Conservation (phyloP, 2,329 filamentous ascomycete species). For the Verticillium nubilum region DNA sequence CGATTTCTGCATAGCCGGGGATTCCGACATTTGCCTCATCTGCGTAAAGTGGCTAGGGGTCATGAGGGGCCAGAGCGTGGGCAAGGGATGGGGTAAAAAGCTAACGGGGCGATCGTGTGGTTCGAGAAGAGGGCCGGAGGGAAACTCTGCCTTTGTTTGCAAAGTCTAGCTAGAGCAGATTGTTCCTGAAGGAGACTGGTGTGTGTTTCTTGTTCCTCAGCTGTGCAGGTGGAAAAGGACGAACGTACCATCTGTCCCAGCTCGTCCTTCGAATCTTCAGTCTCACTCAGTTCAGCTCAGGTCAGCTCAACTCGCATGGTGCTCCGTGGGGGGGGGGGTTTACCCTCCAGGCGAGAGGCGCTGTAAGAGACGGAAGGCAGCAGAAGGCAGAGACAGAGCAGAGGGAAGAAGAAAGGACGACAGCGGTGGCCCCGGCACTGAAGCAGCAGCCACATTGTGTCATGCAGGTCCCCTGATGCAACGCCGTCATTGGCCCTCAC, state of each 20-base stretch:
- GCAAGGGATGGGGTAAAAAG: neutral
- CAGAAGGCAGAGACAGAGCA: too few species aligned
- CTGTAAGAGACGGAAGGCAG: too few species aligned
- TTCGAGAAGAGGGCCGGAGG: neutral
- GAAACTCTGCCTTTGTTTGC: neutral
- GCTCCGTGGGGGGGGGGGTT: too few species aligned
- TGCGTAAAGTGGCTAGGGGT: neutral
- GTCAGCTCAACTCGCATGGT: too few species aligned
- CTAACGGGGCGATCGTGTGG: neutral
- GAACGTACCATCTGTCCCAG: neutral
- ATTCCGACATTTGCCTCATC: neutral
- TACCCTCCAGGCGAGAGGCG: too few species aligned
- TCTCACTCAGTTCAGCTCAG: too few species aligned
- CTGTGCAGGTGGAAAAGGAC: neutral
- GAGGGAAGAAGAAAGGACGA: neutral
- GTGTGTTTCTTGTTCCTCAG: neutral
- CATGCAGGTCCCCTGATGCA: neutral
- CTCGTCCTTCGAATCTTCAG: neutral
- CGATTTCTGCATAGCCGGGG: neutral
- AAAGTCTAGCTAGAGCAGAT: neutral
- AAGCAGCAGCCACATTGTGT: neutral
- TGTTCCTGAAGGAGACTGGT: neutral
- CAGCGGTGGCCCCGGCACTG: neutral
- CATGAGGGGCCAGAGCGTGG: neutral
- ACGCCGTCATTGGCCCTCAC: neutral